phyloP scores from a whole-genome alignment of 805 yeast species.

The Starmerella apis region DNA sequence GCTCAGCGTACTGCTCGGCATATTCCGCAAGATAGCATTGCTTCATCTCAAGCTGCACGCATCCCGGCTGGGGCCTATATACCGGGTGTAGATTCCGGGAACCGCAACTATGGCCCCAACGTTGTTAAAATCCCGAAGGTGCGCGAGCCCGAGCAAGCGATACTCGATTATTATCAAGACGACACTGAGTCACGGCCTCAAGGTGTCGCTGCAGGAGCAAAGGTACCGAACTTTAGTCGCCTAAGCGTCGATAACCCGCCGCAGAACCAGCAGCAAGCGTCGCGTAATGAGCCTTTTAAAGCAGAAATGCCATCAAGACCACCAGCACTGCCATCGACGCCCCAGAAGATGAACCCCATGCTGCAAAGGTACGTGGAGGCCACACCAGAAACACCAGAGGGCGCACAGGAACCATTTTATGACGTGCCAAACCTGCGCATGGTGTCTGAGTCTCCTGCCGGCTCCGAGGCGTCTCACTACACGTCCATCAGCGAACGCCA shows the following conservation, averaged over 20 bases:
- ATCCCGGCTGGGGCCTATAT: conserved; percentile 30
- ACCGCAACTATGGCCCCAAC: conserved; percentile 26
- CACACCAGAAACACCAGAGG: not conserved
- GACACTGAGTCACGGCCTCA: conserved; percentile 12
- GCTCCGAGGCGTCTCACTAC: conserved; percentile 19
- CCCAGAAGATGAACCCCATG: conserved; percentile 8
- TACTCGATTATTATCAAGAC: conserved; percentile 12
- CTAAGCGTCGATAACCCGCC: conserved; percentile 8
- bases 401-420: conserved; percentile 7
- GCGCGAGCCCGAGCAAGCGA: conserved; percentile 16
- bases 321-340: not conserved
- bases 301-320: not conserved
- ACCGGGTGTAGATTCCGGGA: conserved; percentile 23
- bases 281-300: too few relatives aligned
- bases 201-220: not conserved
- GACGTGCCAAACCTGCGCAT: conserved; percentile 9
- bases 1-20: not conserved
- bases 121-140: conserved; percentile 29
- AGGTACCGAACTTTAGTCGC: conserved; percentile 22
- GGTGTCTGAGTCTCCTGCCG: conserved; percentile 10
- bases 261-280: not conserved
- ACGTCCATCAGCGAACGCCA: conserved; percentile 21
- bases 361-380: conserved; percentile 11
- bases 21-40: conserved; percentile 10
- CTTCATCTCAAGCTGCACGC: conserved; percentile 14